Evolutionary conservation across 441 rosid species (phyloP).

Genomic region (Adansonia madagascariensis): DNA sequence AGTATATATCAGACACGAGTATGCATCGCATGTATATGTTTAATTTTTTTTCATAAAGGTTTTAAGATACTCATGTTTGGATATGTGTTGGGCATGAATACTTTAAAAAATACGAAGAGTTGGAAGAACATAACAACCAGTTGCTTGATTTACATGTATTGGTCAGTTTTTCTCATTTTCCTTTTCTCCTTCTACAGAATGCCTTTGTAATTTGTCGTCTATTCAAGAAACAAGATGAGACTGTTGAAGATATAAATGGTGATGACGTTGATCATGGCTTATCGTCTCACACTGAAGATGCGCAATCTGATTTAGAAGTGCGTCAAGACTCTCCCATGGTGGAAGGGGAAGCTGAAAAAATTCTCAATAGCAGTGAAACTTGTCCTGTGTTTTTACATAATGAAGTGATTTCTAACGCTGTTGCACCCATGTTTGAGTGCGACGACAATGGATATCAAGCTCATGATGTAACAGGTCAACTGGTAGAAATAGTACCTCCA

Average conservation of each 20-base stretch:
- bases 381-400: constrained; percentile 17
- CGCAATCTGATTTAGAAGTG: constrained; percentile 44
- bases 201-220: constrained; percentile 76
- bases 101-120: no score
- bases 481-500: constrained; percentile 28
- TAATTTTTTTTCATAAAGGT: no score
- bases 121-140: background rate
- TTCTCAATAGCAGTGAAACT: constrained; percentile 23
- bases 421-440: constrained; percentile 26
- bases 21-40: no score
- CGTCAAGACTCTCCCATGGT: constrained; percentile 43
- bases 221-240: constrained; percentile 66
- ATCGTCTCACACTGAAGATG: constrained; percentile 51
- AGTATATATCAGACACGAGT: no score
- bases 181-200: constrained; percentile 44
- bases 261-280: constrained; percentile 46
- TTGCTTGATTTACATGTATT: background rate
- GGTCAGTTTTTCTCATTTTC: background rate
- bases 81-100: no score
- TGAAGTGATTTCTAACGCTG: constrained; percentile 18
- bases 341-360: constrained; percentile 28
- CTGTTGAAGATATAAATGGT: constrained; percentile 37
- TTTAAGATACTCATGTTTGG: no score
- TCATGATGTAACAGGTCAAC: constrained; percentile 25
- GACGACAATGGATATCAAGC: constrained; percentile 6